Percentiles rank a stretch among this genome's conserved stretches.
Conservation (phyloP, 371 early-diverging fungal species). For the Polyrhizophydium stewartii region DNA sequence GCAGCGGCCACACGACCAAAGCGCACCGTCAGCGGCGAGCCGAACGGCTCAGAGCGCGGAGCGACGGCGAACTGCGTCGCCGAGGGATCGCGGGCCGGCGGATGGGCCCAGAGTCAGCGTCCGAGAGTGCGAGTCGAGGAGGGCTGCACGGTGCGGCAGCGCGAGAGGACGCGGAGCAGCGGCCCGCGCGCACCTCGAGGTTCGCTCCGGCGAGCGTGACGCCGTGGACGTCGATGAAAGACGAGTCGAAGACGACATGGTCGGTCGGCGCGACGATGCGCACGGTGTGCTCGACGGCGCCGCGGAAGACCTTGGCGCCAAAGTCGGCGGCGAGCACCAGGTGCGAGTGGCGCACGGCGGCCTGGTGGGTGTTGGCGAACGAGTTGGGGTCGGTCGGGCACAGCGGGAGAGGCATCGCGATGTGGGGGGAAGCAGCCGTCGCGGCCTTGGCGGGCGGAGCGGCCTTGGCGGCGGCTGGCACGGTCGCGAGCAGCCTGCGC, state of each 20-base stretch:
- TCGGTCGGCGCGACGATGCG: slow-evolving; percentile 35
- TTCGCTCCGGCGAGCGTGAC: slow-evolving; percentile 24
- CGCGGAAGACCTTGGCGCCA: slow-evolving; percentile 59
- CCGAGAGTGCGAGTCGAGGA: too few species aligned
- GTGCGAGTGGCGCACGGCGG: slow-evolving; percentile 69
- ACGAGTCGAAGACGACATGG: slow-evolving; percentile 73
- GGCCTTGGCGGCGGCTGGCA: too few species aligned
- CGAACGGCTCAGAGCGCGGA: slow-evolving; percentile 61
- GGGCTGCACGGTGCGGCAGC: too few species aligned
- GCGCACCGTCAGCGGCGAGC: slow-evolving; percentile 67
- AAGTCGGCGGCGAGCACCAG: slow-evolving; percentile 77
- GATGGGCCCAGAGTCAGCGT: too few species aligned
- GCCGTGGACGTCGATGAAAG: slow-evolving; percentile 53
- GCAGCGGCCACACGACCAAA: slow-evolving; percentile 32
- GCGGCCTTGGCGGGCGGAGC: too few species aligned
- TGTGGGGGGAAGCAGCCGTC: too few species aligned
- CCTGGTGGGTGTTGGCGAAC: slow-evolving; percentile 72
- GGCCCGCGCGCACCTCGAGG: neutral
- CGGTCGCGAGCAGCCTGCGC: too few species aligned
- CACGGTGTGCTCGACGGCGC: slow-evolving; percentile 55
- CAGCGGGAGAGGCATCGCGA: neutral
- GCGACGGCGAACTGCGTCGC: slow-evolving; percentile 51
- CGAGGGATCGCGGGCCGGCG: too few species aligned
- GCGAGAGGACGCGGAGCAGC: neutral
- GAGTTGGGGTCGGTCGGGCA: slow-evolving; percentile 70